Conservation (phyloP, 805 yeast genomes). For the Ogataea nonfermentans region DNA sequence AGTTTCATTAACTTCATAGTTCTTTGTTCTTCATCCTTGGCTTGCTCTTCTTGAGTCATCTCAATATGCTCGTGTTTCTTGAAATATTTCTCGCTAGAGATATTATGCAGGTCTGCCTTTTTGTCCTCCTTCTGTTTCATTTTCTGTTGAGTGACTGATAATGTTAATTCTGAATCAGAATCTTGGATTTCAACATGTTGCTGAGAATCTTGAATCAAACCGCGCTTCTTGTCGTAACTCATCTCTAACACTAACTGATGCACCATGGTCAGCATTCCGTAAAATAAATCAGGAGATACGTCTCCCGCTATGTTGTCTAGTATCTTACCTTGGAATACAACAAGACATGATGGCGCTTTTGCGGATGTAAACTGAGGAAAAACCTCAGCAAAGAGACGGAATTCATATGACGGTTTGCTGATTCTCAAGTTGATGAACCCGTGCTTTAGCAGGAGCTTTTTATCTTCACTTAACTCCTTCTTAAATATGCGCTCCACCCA, state of each 20-base stretch:
- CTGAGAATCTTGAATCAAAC: too few relatives aligned
- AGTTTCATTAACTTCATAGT: constrained; percentile 50
- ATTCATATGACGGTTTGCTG: constrained; percentile 42
- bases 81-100: neutral
- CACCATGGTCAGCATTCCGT: constrained; percentile 24
- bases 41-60: constrained; percentile 35
- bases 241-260: neutral
- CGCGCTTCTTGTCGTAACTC: too few relatives aligned
- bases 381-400: constrained; percentile 49
- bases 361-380: constrained; percentile 42
- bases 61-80: constrained; percentile 38
- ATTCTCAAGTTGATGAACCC: constrained; percentile 44
- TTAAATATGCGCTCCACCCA: constrained; percentile 26
- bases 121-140: constrained; percentile 34
- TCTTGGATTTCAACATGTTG: too few relatives aligned
- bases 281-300: constrained; percentile 29
- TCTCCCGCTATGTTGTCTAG: constrained; percentile 42
- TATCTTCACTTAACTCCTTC: constrained; percentile 18
- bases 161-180: too few relatives aligned
- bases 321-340: constrained; percentile 49
- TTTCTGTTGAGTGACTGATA: neutral
- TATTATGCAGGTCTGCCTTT: constrained; percentile 39
- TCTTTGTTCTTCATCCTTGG: constrained; percentile 52
- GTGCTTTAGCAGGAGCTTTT: constrained; percentile 16
- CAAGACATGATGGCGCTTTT: constrained; percentile 53